Evolutionary conservation across 1,284 basidiomycete species (phyloP), one percentile per base, ranked within the genome.

Genomic region (Sanghuangporus weigelae): DNA sequence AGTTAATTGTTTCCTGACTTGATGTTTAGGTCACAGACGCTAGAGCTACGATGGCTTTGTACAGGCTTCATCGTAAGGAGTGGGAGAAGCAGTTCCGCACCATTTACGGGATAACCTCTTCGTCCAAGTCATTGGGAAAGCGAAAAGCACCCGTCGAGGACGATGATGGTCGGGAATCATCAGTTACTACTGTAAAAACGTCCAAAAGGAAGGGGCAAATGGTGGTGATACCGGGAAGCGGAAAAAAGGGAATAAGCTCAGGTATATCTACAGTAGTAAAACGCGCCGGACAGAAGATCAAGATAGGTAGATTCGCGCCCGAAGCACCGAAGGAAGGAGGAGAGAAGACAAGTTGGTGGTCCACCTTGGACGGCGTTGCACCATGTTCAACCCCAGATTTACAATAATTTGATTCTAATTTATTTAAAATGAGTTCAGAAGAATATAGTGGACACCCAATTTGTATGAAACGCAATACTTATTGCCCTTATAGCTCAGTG

Each of bases 1-100:
- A 66, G 36, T 12, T 48, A 40, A 11, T 21, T 44, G 21, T 67
- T 59, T 3, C 16, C 16, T 40, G 26, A 3, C n/a, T 14, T 23
- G 36, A 21, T 36, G 8, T 16, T 50, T 50, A 96, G 94, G 86
- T 96, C 7, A 93, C 88, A 26, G 96, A 99, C 73, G 96, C 96
- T 1, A 82, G 95, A 55, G 95, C 96, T 0, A 95, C 96, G 0
- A 98, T 99, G 95, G 96, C 94, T 0, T 78, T 98, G 26, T 99
- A 93, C 75, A 82, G 95, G 7, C 74, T 96, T n/a, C 84, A 96
- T 73, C 90, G 92, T 71, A 85, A 85, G 63, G 84, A 86, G 59
- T 98, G 94, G 95, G 95, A 98, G 68, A 81, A 79, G 59, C 76
- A 73, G 21, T 71, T 73, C 64, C 74, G 76, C 54, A 73, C 75